Base-by-base conservation (phyloP, 345 rosid genomes). In the Gossypium sturtianum region DNA sequence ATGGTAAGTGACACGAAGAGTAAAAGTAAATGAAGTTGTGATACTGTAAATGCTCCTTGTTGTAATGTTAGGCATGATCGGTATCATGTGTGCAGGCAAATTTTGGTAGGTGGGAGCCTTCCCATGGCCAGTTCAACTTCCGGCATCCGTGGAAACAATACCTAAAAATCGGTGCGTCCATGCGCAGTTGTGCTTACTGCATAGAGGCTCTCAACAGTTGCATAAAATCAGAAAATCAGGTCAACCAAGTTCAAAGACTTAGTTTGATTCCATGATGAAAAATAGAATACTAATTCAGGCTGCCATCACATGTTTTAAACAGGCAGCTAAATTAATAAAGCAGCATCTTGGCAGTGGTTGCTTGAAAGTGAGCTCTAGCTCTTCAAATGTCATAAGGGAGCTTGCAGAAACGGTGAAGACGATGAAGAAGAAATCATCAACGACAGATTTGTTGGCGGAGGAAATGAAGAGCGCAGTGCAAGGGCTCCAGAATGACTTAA, bases 141-240 rank as follows among this genome's bases (percentile, higher is more conserved):
- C 76, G 74, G 13, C 85, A 87, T 69, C 88, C 90, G n/a, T 85
- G 90, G 90, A 73, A 83, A 52, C 88, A 85, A 41, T 85, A 85
- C 78, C 75, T 81, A 20, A 85, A 83, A 72, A 69, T 87, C 0
- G 87, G 88, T 0, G 83, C 88, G 6, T 66, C 82, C 6, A 56
- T 82, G 60, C 78, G 90, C 17, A 60, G 74, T 53, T 82, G 82
- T 45, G 88, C 87, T 72, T 83, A 76, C 61, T 72, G 82, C 75
- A 81, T 85, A 19, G 90, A 82, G 49, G 76, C 90, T 74, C 75
- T 83, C 34, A 77, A 47, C 16, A 71, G 82, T 57, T 82, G 81
- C 79, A 51, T 79, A 44, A 74, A 48, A 60, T 78, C 86, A 44
- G 85, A 78, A 45, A 64, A 66, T 38, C 83, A 83, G 83, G 82